Conservation (phyloP, 2,329 filamentous ascomycete genomes). For the Venturia pyrina region DNA sequence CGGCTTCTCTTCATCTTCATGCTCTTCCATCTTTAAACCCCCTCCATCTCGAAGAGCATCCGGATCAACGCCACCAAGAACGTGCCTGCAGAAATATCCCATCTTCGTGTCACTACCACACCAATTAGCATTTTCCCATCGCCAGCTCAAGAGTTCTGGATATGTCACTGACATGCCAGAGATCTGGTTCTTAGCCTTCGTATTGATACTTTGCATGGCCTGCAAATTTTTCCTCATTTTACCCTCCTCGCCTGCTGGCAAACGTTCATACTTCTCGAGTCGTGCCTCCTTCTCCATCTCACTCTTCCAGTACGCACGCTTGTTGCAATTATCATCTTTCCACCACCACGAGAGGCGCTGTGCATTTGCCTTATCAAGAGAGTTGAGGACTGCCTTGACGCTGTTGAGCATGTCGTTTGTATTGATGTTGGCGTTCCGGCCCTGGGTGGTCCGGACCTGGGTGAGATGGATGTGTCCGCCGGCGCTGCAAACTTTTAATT, state of each 20-base stretch:
- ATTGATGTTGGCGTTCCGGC: neutral
- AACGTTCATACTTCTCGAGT: neutral
- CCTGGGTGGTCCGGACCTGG: neutral
- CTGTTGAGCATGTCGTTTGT: neutral
- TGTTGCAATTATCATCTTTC: neutral
- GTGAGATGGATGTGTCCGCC: neutral
- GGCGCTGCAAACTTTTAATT: neutral
- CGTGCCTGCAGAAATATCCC: neutral
- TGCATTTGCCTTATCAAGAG: neutral
- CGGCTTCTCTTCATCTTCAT: neutral
- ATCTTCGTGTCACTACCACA: neutral
- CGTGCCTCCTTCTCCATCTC: constrained; percentile 1
- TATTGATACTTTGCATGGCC: constrained; percentile 1
- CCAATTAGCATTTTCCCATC: neutral
- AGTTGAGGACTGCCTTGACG: neutral
- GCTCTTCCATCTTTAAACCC: neutral
- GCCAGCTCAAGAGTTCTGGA: neutral
- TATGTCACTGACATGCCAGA: neutral
- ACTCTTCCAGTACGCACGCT: neutral
- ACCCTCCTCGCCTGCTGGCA: neutral
- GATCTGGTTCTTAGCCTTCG: constrained; percentile 2
- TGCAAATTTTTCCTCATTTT: neutral
- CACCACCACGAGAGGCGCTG: neutral
- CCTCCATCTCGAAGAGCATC: neutral
- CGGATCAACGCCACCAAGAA: neutral